Conservation (phyloP, 208 protist genomes). For the Leishmania tarentolae region DNA sequence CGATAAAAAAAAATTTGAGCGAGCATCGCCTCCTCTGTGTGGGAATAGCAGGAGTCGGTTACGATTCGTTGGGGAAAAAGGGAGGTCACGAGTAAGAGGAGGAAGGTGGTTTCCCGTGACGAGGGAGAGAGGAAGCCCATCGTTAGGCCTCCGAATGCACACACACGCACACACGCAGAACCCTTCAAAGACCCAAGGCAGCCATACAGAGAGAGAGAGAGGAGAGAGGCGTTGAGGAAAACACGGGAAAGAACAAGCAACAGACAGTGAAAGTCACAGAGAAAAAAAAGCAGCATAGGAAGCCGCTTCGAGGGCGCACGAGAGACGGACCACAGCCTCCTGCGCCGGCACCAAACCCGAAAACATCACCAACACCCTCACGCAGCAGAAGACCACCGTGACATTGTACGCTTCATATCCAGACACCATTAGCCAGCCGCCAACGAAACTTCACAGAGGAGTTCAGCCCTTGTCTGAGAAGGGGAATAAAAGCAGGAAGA, state of each 20-base stretch:
- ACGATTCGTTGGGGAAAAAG: not conserved
- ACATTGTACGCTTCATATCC: not conserved
- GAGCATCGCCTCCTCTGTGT: not conserved
- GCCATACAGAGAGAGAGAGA: not conserved
- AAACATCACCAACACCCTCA: not conserved
- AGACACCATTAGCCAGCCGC: not conserved
- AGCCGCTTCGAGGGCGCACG: not conserved
- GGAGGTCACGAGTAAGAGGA: not conserved
- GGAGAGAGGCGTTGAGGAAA: not conserved
- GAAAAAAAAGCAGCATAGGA: not conserved
- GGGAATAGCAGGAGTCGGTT: not conserved
- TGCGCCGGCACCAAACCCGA: not conserved
- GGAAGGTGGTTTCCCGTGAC: not conserved
- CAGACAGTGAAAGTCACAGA: not conserved
- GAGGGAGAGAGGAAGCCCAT: not conserved
- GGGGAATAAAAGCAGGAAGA: not conserved
- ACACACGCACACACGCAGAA: not conserved
- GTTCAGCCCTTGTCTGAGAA: not conserved
- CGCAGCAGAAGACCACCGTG: not conserved
- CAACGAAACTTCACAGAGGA: not conserved
- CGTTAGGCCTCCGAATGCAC: not conserved
- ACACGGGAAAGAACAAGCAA: not conserved
- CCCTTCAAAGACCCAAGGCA: not conserved
- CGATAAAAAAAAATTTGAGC: not conserved
- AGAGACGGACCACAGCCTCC: not conserved